phyloP scores from a whole-genome alignment of 495 filamentous ascomycete species.

The Penicillium soppii region DNA sequence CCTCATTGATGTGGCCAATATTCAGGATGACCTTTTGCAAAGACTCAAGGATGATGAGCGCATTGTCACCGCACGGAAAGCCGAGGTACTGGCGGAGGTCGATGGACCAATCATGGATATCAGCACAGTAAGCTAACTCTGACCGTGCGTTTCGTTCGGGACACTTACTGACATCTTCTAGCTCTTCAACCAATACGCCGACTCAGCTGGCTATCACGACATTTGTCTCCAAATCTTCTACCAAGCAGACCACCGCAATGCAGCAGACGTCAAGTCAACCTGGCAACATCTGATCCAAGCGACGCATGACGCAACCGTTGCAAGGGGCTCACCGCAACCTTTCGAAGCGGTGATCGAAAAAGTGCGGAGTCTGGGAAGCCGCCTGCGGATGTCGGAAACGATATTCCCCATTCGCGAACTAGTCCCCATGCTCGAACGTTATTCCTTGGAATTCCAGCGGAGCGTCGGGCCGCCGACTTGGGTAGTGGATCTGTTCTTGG shows the following conservation, averaged over 20 bases:
- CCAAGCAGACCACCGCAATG: constrained; percentile 81
- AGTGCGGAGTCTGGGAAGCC: constrained; percentile 72
- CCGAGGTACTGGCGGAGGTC: constrained; percentile 61
- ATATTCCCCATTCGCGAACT: constrained; percentile 71
- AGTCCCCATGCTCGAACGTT: constrained; percentile 73
- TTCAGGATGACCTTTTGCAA: constrained; percentile 90
- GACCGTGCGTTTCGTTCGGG: constrained; percentile 1
- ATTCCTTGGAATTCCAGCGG: constrained; percentile 70
- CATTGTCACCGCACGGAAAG: constrained; percentile 56
- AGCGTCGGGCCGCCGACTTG: constrained; percentile 68
- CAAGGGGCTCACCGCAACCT: constrained; percentile 55
- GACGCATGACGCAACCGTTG: constrained; percentile 61
- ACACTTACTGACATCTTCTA: constrained; percentile 30
- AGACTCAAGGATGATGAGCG: constrained; percentile 71
- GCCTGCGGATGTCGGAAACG: constrained; percentile 72
- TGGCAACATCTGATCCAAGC: constrained; percentile 80
- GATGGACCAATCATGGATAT: constrained; percentile 73
- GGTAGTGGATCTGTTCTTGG: constrained; percentile 79
- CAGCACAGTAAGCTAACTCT: constrained; percentile 62
- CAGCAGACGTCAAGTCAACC: constrained; percentile 73
- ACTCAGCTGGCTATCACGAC: constrained; percentile 86
- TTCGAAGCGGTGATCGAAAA: constrained; percentile 77
- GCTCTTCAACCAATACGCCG: constrained; percentile 89
- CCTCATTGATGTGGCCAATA: constrained; percentile 87
- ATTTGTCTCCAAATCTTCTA: constrained; percentile 89